Conservation (phyloP, 2,329 filamentous ascomycete genomes). For the Boeremia exigua region DNA sequence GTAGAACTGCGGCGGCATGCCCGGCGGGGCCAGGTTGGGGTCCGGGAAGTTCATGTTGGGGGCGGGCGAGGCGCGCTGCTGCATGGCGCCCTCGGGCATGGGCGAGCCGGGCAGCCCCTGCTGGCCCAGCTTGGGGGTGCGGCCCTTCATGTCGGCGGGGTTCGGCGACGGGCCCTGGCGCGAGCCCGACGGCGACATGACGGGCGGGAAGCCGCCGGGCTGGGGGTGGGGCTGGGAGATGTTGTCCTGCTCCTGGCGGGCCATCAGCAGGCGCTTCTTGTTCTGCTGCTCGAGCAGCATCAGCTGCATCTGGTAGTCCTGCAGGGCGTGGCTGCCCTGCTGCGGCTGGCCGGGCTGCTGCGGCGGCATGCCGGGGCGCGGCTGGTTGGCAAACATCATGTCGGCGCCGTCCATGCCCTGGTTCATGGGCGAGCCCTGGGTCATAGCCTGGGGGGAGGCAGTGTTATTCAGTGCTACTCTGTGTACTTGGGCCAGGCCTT, state of each 20-base stretch:
- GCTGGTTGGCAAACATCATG: slow-evolving; percentile 44
- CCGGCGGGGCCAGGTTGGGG: slow-evolving; percentile 56
- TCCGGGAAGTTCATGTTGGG: slow-evolving; percentile 60
- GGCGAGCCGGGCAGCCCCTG: slow-evolving; percentile 71
- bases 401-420: slow-evolving; percentile 52
- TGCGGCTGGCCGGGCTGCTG: slow-evolving; percentile 58
- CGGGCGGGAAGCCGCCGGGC: slow-evolving; percentile 64
- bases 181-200: slow-evolving; percentile 72
- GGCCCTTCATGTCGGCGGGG: slow-evolving; percentile 78
- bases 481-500: slow-evolving; percentile 83
- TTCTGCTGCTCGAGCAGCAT: slow-evolving; percentile 89
- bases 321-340: slow-evolving; percentile 77
- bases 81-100: slow-evolving; percentile 71
- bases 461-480: slow-evolving; percentile 81
- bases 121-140: slow-evolving; percentile 74
- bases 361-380: slow-evolving; percentile 63
- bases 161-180: slow-evolving; percentile 77
- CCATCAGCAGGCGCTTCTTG: slow-evolving; percentile 85
- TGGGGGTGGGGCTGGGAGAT: slow-evolving; percentile 59
- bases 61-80: slow-evolving; percentile 66
- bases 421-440: slow-evolving; percentile 87
- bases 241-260: slow-evolving; percentile 77
- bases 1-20: slow-evolving; percentile 49
- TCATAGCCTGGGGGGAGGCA: slow-evolving; percentile 77
- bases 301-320: slow-evolving; percentile 89